Conservation (phyloP, 805 yeast genomes). For the Wickerhamiella bombiphila region DNA sequence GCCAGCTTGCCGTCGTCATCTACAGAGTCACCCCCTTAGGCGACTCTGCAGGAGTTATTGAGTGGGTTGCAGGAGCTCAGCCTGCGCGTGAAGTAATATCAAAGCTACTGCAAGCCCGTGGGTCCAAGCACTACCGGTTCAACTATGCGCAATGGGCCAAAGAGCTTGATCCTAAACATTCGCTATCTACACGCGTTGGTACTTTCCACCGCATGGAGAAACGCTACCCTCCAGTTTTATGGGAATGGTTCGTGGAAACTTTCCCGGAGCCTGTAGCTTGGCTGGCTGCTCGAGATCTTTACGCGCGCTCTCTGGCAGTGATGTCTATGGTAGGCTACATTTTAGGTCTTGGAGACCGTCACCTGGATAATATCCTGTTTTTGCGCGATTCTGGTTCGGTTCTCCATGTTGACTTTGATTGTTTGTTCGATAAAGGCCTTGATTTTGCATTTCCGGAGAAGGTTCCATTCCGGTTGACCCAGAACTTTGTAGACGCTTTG, state of each 20-base stretch:
- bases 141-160: slow-evolving; percentile 20
- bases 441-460: slow-evolving; percentile 67
- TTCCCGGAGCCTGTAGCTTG: slow-evolving; percentile 83
- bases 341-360: slow-evolving; percentile 91
- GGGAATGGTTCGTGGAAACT: slow-evolving; percentile 75
- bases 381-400: slow-evolving; percentile 62
- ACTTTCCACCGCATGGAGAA: slow-evolving; percentile 25
- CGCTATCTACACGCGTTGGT: slow-evolving; percentile 18
- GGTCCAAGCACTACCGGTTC: slow-evolving; percentile 22
- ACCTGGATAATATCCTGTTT: slow-evolving; percentile 77
- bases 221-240: slow-evolving; percentile 38
- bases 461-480: slow-evolving; percentile 87
- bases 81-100: slow-evolving; percentile 53
- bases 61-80: slow-evolving; percentile 65
- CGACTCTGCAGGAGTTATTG: slow-evolving; percentile 80
- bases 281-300: slow-evolving; percentile 65
- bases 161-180: slow-evolving; percentile 12
- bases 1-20: slow-evolving; percentile 57
- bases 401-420: slow-evolving; percentile 92
- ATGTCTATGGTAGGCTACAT: slow-evolving; percentile 96
- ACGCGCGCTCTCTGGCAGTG: slow-evolving; percentile 71
- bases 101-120: slow-evolving; percentile 30
- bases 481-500: slow-evolving; percentile 75
- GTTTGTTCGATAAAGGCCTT: slow-evolving; percentile 71
- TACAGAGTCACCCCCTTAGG: slow-evolving; percentile 82